These are phyloP conservation scores for Trichoderma koningiopsis DNA, from an alignment of 2,329 filamentous ascomycete species.

Conservation along the genomic window DNA sequence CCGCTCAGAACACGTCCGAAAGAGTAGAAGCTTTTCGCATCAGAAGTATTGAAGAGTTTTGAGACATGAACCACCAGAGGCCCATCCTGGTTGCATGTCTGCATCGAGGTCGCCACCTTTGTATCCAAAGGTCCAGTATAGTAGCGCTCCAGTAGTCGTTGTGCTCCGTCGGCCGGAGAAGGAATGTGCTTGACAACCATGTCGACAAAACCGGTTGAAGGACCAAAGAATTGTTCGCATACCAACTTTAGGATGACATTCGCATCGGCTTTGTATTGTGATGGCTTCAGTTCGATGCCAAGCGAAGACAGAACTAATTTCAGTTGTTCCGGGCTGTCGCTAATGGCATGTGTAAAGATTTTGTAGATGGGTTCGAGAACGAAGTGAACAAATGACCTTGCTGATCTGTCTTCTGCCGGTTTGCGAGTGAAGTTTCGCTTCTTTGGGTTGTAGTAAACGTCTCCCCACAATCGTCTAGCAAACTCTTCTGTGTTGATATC, in stretches of 20 bases:
- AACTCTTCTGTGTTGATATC: constrained; percentile 83
- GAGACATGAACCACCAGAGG: constrained; percentile 90
- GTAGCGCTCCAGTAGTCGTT: constrained; percentile 76
- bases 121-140: constrained; percentile 90
- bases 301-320: constrained; percentile 76
- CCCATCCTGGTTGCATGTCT: constrained; percentile 81
- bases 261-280: constrained; percentile 87
- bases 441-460: constrained; percentile 91
- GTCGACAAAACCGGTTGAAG: constrained; percentile 87
- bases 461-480: constrained; percentile 85
- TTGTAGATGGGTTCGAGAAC: constrained; percentile 97
- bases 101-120: constrained; percentile 78
- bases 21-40: constrained; percentile 88
- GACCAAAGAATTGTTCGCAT: constrained; percentile 93
- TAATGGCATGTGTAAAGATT: constrained; percentile 91
- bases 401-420: constrained; percentile 74
- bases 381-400: constrained; percentile 90
- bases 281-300: constrained; percentile 86
- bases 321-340: constrained; percentile 82
- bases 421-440: constrained; percentile 93
- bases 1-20: constrained; percentile 93
- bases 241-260: constrained; percentile 85
- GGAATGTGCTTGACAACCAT: constrained; percentile 92
- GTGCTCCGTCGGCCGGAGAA: constrained; percentile 77
- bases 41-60: constrained; percentile 86